Base-by-base conservation (phyloP, 2,329 filamentous ascomycete species). In the Phoma sp. region DNA sequence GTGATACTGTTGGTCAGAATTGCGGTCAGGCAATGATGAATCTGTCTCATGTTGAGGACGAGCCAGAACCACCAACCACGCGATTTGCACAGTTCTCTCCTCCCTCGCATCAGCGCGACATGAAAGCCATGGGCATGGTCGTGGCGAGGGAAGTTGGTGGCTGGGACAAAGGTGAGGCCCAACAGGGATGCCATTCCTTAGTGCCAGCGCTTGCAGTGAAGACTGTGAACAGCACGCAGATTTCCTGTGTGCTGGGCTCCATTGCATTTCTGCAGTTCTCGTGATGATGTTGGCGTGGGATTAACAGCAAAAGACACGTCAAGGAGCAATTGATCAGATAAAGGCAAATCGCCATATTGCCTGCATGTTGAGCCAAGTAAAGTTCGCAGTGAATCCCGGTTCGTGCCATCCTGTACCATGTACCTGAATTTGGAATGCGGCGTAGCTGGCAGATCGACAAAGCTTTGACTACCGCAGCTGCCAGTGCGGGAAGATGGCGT, bases 141-240 rank as follows among this genome's bases (percentile, higher is more conserved):
- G 40, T 42, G 51, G 59, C 58, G 57, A 57, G 49, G 51, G 53
- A 50, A 58, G 43, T 59, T 53, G 47, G 62, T 64, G 66, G 65
- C 63, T 67, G 65, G 61, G 51, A 53, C 46, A 46, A 51, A 59
- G 53, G 61, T 68, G 61, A 66, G 56, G 63, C 54, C 57, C 56
- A 55, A 53, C 67, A 65, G 56, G 67, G 67, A 63, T 65, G 14
- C 1, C 32, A 47, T 39, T 63, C 43, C 61, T 54, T 71, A 65
- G 66, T 65, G 64, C 61, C 61, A 65, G 69, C 69, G 69, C 67
- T 70, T 72, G 66, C 59, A 60, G 54, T 39, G 56, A 53, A 57
- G 43, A 57, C 39, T 62, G 61, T 64, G 57, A 62, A 64, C 45
- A 32, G 54, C 42, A 60, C 48, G 54, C 55, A 59, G 61, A 45